Evolutionary conservation across 2,329 filamentous ascomycete species (phyloP), one percentile per base, ranked within the genome.

Genomic region (Pezicula neosporulosa): DNA sequence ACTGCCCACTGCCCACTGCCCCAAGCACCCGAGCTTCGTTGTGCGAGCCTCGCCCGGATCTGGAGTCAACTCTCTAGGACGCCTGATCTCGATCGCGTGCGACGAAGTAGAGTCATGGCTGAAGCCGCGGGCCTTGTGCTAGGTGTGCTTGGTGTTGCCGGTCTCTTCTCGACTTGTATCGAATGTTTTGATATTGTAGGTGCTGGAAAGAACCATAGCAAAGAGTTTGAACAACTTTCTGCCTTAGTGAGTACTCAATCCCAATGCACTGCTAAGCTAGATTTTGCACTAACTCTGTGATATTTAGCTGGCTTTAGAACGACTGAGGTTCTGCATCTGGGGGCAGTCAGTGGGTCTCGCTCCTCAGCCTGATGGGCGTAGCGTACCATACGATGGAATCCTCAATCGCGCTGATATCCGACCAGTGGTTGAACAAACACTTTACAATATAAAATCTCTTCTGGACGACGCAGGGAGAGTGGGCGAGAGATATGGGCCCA

Each of bases 111-210:
- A 10, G 47, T 10, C 15, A 52, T 56, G 19, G 54, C 42, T 6
- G 38, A 41, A 10, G 42, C 41, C 21, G 45, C 51, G 18, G 41
- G 59, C 2, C 53, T 64, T 4, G 52, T 51, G 2, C 39, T 60
- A 13, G 56, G 59, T 21, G 54, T 48, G 4, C 41, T 64, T 3
- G 60, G 59, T 3, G 49, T 64, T 8, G 56, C 56, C 7, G 57
- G 56, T 21, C 54, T 64, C 4, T 61, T 66, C 44, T 59, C 51
- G 6, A 54, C 56, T 4, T 64, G 60, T 30, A 58, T 67, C 8
- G 59, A 64, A 9, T 59, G 55, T 21, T 65, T 61, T 24, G 54
- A 65, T 43, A 60, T 66, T 21, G 47, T 64, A 6, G 55, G 62
- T 12, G 44, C 52, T 2, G 58, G 51, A 4, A 50, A 52, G 10